Conservation (phyloP, 257 asterid species). For the Galeopsis tetrahit region DNA sequence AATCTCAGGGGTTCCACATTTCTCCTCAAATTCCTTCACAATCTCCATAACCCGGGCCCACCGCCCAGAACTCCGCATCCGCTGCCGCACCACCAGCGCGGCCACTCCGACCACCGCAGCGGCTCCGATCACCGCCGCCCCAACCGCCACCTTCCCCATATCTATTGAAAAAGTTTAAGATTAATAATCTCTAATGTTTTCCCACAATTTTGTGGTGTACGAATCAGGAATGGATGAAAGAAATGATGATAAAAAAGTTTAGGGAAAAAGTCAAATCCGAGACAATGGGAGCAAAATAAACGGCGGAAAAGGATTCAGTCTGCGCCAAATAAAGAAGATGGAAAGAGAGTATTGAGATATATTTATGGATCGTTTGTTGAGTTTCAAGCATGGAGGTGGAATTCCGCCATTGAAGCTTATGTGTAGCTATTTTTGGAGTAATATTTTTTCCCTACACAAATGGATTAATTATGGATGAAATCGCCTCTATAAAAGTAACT, state of each 20-base stretch:
- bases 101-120: constrained; percentile 72
- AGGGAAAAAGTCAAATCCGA: constrained; percentile 35
- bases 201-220: constrained; percentile 13
- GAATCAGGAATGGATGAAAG: constrained; percentile 23
- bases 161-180: neutral
- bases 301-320: constrained; percentile 24
- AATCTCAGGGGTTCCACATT: constrained; percentile 70
- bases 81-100: constrained; percentile 66
- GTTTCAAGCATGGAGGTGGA: constrained; percentile 26
- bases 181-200: neutral
- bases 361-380: constrained; percentile 32
- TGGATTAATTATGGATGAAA: neutral
- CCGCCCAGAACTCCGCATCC: constrained; percentile 62
- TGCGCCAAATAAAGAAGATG: constrained; percentile 17
- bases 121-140: constrained; percentile 75
- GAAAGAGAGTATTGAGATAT: constrained; percentile 21
- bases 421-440: constrained; percentile 21
- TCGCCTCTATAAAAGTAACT: neutral
- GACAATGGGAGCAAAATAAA: constrained; percentile 29
- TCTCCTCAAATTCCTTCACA: constrained; percentile 72
- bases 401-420: constrained; percentile 35
- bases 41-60: constrained; percentile 65
- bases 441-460: neutral
- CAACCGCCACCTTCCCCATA: constrained; percentile 71
- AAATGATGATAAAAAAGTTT: constrained; percentile 20